phyloP scores from a whole-genome alignment of 2,329 filamentous ascomycete genomes.

The Ramularia collo-cygni region DNA sequence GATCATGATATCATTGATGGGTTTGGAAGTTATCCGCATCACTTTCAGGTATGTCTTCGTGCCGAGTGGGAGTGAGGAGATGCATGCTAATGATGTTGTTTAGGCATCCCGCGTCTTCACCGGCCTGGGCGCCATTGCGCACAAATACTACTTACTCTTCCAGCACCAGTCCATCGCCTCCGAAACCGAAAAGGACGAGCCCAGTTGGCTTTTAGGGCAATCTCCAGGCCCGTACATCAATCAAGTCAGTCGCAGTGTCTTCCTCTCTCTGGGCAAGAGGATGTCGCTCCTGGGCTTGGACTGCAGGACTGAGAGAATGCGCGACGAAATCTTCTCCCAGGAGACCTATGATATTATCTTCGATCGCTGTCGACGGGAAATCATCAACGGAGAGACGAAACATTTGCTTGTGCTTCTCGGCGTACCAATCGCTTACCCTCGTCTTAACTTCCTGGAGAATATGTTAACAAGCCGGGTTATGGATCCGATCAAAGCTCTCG shows the following conservation, averaged over 20 bases:
- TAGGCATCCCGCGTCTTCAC: conserved; percentile 75
- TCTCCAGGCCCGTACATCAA: conserved; percentile 83
- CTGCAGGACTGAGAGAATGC: conserved; percentile 82
- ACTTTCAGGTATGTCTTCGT: conserved; percentile 62
- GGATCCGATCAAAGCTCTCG: conserved; percentile 83
- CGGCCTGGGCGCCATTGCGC: conserved; percentile 82
- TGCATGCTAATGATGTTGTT: too few species aligned
- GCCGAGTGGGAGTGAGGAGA: too few species aligned
- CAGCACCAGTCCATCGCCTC: conserved; percentile 84
- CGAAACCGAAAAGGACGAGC: conserved; percentile 76
- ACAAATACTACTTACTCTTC: conserved; percentile 98
- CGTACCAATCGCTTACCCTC: conserved; percentile 50
- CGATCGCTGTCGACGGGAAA: conserved; percentile 74
- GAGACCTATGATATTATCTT: conserved; percentile 82
- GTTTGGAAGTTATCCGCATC: conserved; percentile 85
- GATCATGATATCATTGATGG: conserved; percentile 70
- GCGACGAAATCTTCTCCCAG: conserved; percentile 70
- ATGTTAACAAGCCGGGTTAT: conserved; percentile 75
- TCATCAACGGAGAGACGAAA: conserved; percentile 75
- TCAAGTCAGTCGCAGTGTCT: conserved; percentile 76
- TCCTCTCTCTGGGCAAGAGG: conserved; percentile 72
- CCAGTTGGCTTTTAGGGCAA: conserved; percentile 81
- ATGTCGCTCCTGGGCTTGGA: conserved; percentile 82
- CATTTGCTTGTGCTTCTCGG: conserved; percentile 84
- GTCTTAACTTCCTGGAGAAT: conserved; percentile 54